Evolutionary conservation across 2,329 filamentous ascomycete species (phyloP).

Genomic region (Cytospora piceae): DNA sequence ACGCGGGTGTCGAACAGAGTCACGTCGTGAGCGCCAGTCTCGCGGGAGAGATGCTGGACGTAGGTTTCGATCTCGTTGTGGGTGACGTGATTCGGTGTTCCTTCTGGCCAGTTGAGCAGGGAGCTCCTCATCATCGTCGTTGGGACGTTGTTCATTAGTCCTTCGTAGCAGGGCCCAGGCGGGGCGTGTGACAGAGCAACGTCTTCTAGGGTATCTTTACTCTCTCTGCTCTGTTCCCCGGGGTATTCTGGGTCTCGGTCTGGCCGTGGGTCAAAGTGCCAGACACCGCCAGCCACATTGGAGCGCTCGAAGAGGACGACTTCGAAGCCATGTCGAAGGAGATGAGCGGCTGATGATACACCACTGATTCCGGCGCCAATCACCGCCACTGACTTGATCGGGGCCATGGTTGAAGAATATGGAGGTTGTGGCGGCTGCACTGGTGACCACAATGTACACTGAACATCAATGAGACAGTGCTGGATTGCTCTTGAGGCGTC

Average conservation of each 20-base stretch:
- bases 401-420: constrained; percentile 5
- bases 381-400: constrained; percentile 40
- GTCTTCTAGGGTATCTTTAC: background rate
- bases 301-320: constrained; percentile 46
- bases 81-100: constrained; percentile 61
- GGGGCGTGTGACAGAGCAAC: constrained; percentile 42
- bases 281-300: constrained; percentile 42
- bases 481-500: background rate
- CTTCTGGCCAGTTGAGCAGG: constrained; percentile 57
- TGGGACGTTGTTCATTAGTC: constrained; percentile 75
- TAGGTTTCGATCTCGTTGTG: constrained; percentile 63
- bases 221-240: constrained; percentile 12
- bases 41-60: constrained; percentile 59
- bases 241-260: constrained; percentile 41
- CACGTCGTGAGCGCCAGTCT: constrained; percentile 52
- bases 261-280: constrained; percentile 42
- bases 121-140: constrained; percentile 54
- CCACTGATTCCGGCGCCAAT: constrained; percentile 48
- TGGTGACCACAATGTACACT: background rate
- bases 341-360: constrained; percentile 43
- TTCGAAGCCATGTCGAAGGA: constrained; percentile 41
- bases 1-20: constrained; percentile 65
- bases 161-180: constrained; percentile 58
- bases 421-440: background rate
- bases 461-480: background rate